These are phyloP conservation scores for Daldinia grandis DNA, from an alignment of 495 filamentous ascomycete species.

Conservation along the genomic window DNA sequence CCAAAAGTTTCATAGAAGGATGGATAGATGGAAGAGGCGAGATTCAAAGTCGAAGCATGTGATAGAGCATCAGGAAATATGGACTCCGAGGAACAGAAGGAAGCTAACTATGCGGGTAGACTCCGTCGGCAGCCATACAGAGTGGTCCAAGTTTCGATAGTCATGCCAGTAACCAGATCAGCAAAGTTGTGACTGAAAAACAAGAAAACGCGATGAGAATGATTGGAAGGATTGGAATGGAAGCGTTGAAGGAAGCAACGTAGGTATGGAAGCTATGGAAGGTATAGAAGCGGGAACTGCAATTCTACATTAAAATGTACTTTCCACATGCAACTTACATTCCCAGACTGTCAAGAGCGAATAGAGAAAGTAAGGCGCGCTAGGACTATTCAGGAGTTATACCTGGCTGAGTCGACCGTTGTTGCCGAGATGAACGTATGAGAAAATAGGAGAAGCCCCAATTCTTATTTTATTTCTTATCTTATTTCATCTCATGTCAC, in stretches of 20 bases:
- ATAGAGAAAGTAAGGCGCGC: neutral
- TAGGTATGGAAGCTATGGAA: too few relatives aligned
- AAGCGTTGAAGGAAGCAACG: neutral
- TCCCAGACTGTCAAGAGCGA: neutral
- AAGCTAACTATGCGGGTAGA: constrained; percentile 13
- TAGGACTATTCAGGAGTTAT: neutral
- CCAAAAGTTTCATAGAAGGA: constrained; percentile 9
- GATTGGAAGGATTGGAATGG: constrained; percentile 18
- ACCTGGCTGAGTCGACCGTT: neutral
- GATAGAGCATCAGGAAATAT: constrained; percentile 1
- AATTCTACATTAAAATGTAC: neutral
- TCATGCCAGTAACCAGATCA: constrained; percentile 13
- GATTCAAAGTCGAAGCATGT: neutral
- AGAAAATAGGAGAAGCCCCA: neutral
- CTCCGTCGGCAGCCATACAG: constrained; percentile 15
- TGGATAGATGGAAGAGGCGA: neutral
- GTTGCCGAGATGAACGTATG: neutral
- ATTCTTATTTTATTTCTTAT: constrained; percentile 1
- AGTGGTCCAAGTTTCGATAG: constrained; percentile 20
- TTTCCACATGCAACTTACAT: neutral
- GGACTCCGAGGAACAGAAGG: neutral
- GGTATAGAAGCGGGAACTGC: constrained; percentile 3
- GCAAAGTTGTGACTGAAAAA: constrained; percentile 20
- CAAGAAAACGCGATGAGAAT: neutral
- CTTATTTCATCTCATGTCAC: neutral